Evolutionary conservation across 441 rosid species (phyloP).

Genomic region (Sinapis alba): DNA sequence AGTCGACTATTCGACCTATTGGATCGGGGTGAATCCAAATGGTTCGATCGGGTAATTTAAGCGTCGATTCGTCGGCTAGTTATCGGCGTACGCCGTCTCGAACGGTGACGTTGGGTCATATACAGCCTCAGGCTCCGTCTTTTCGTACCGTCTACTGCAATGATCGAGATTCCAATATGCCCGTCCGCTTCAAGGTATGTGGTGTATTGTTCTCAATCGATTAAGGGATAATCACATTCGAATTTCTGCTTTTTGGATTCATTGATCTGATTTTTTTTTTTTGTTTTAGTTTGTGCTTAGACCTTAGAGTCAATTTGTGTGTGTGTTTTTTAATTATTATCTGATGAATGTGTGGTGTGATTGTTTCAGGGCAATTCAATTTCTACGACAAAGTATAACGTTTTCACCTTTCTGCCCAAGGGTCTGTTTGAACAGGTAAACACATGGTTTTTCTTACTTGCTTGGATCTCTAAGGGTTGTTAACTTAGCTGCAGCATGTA

Average conservation of each 20-base stretch:
- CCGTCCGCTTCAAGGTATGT: slow-evolving; percentile 70
- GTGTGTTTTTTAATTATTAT: neutral
- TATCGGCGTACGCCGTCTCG: slow-evolving; percentile 49
- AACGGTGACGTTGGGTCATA: slow-evolving; percentile 81
- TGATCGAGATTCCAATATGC: slow-evolving; percentile 83
- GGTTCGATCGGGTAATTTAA: slow-evolving; percentile 49
- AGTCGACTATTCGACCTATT: neutral
- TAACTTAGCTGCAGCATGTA: slow-evolving; percentile 4
- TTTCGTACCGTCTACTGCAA: slow-evolving; percentile 85
- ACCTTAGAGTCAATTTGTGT: neutral
- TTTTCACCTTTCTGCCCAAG: slow-evolving; percentile 92
- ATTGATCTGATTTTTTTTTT: neutral
- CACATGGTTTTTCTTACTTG: neutral
- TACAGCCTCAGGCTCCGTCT: slow-evolving; percentile 93
- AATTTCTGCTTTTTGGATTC: neutral
- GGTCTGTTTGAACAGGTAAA: slow-evolving; percentile 97
- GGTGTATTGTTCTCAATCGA: neutral
- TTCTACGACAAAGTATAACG: slow-evolving; percentile 97
- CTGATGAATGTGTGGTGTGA: slow-evolving; percentile 37
- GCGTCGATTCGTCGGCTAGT: slow-evolving; percentile 36
- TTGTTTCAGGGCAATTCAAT: slow-evolving; percentile 85
- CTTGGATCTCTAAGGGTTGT: neutral
- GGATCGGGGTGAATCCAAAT: slow-evolving; percentile 51
- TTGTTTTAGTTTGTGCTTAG: neutral
- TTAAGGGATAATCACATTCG: neutral